Evolutionary conservation across 495 filamentous ascomycete species (phyloP).

Genomic region (Penicillium maclennaniae): DNA sequence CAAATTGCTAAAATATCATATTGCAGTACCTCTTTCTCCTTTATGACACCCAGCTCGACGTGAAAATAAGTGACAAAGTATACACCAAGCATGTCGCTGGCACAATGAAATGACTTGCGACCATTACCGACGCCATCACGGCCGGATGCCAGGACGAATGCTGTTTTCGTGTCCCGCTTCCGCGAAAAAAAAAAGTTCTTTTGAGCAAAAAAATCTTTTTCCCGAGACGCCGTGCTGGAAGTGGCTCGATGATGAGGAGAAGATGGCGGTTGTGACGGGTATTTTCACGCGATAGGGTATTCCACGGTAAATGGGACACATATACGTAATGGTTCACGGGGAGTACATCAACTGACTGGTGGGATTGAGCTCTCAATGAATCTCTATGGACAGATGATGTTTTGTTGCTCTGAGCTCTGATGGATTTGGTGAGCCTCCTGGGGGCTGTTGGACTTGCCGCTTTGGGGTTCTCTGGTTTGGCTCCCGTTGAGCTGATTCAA

Average conservation of each 20-base stretch:
- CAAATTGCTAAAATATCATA: not conserved
- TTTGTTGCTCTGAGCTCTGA: not conserved
- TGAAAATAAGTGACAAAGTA: not conserved
- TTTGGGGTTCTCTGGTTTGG: not conserved
- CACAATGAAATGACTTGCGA: constrained; percentile 7
- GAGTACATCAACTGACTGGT: not conserved
- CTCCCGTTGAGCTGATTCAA: not conserved
- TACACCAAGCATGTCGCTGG: constrained; percentile 5
- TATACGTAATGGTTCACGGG: not conserved
- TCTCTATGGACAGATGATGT: too few species aligned
- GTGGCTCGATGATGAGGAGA: constrained; percentile 15
- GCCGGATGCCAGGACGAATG: constrained; percentile 1
- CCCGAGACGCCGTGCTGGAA: constrained; percentile 7
- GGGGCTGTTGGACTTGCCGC: not conserved
- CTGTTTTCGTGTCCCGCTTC: constrained; percentile 3
- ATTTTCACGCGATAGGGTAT: constrained; percentile 13
- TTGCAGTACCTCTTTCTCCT: not conserved
- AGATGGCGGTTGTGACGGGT: constrained; percentile 13
- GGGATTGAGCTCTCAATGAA: not conserved
- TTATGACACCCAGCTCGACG: not conserved
- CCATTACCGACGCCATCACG: constrained; percentile 5
- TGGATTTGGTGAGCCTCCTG: not conserved
- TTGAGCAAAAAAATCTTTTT: constrained; percentile 1
- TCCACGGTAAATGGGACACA: not conserved
- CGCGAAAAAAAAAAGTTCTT: not conserved